Conservation (phyloP, 495 filamentous ascomycete species). For the Podospora pseudopauciseta region DNA sequence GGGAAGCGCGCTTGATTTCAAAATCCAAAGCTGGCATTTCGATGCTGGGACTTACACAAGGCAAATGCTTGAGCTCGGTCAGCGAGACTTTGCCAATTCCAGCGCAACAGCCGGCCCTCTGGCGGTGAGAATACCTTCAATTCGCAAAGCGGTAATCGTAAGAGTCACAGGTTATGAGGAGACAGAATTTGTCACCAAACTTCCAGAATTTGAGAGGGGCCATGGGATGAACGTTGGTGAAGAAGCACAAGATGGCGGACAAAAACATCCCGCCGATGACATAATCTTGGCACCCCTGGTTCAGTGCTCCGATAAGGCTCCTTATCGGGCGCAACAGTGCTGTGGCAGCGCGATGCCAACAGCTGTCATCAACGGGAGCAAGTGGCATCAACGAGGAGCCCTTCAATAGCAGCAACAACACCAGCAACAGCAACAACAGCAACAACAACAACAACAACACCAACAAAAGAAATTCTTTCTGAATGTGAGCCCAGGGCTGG, state of each 20-base stretch:
- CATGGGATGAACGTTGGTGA: no score
- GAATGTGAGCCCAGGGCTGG: constrained; percentile 29
- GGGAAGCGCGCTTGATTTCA: no score
- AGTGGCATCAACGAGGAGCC: background rate
- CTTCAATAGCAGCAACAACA: background rate
- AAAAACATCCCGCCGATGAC: background rate
- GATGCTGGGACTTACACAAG: background rate
- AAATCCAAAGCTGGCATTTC: background rate
- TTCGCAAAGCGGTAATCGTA: no score
- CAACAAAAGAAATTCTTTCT: background rate
- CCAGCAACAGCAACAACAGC: background rate
- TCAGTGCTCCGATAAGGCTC: constrained; percentile 25
- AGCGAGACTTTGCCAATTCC: no score
- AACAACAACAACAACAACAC: constrained; percentile 6
- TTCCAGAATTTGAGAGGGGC: no score
- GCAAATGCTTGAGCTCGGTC: background rate
- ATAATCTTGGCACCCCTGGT: background rate
- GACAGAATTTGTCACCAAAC: no score
- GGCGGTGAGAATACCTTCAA: no score
- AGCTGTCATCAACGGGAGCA: constrained; percentile 15
- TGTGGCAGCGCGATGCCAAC: constrained; percentile 13
- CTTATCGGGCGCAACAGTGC: constrained; percentile 22
- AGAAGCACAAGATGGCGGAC: background rate
- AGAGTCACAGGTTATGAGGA: background rate
- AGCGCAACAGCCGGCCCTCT: no score